These are phyloP conservation scores for Metschnikowia arizonensis DNA, from an alignment of 805 yeast genomes.

Conservation along the genomic window DNA sequence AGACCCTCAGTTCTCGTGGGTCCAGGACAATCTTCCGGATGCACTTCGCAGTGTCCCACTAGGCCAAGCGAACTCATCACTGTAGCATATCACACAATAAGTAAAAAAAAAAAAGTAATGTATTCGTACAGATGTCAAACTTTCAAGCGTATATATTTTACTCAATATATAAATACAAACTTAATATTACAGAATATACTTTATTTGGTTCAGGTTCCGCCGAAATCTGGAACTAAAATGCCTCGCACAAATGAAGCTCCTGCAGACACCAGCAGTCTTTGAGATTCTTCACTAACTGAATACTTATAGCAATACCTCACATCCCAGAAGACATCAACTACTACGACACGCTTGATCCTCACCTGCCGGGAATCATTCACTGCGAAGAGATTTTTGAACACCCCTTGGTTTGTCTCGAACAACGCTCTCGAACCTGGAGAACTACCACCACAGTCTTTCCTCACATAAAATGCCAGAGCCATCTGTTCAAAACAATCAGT, in stretches of 20 bases:
- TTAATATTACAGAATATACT: no score
- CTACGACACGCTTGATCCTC: neutral
- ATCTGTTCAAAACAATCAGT: conserved; percentile 2
- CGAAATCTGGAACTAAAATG: no score
- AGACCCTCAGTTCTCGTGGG: conserved; percentile 23
- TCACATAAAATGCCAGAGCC: conserved; percentile 2
- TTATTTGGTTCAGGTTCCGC: no score
- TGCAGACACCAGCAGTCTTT: neutral
- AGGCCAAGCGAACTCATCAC: neutral
- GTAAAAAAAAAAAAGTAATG: neutral
- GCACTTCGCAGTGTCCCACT: conserved; percentile 2
- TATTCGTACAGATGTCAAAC: neutral
- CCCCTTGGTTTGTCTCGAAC: neutral
- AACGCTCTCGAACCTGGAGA: neutral
- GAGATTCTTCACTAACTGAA: conserved; percentile 3
- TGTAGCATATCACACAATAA: neutral
- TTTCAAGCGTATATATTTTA: no score
- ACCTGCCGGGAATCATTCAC: neutral
- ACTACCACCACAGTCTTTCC: neutral
- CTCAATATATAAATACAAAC: no score
- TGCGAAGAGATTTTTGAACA: neutral
- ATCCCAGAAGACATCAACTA: conserved; percentile 1
- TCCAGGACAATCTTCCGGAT: conserved; percentile 20
- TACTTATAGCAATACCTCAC: conserved; percentile 2
- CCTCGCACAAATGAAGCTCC: neutral